Percentiles rank a stretch among this genome's conserved stretches.
Evolutionary conservation across 345 rosid genomes (phyloP).

Genomic region (Syzygium aqueum): DNA sequence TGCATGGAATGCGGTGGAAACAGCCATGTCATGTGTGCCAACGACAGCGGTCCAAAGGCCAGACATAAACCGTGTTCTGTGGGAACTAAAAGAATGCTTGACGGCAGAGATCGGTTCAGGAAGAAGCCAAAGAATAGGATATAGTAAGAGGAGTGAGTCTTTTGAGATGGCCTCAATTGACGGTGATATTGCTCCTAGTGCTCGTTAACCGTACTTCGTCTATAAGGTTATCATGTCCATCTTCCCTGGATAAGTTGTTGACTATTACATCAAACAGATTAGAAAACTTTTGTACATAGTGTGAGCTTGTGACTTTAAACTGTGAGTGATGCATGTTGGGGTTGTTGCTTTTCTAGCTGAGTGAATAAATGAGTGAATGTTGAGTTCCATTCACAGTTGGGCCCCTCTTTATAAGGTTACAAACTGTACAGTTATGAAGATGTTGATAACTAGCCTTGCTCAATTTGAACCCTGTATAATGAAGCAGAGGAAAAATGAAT

Average conservation of each 20-base stretch:
- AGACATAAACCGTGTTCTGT: conserved; percentile 6
- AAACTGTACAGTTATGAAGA: not conserved
- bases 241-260: too few species aligned
- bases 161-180: not conserved
- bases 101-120: not conserved
- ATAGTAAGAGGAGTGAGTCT: not conserved
- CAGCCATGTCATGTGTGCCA: conserved; percentile 5
- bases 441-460: not conserved
- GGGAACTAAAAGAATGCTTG: conserved; percentile 11
- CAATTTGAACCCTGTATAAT: not conserved
- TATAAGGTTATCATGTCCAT: too few species aligned
- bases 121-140: not conserved
- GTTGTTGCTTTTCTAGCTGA: too few species aligned
- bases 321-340: not conserved
- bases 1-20: conserved; percentile 10
- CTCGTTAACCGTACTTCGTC: too few species aligned
- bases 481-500: not conserved
- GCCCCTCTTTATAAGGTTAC: too few species aligned
- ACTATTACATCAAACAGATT: too few species aligned
- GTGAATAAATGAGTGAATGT: too few species aligned
- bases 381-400: too few species aligned
- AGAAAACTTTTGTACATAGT: not conserved
- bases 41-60: conserved; percentile 5
- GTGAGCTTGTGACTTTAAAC: not conserved
- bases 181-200: not conserved